Evolutionary conservation across 1,139 yeast genomes (phyloP).

Genomic region (Nematodospora anomalae): DNA sequence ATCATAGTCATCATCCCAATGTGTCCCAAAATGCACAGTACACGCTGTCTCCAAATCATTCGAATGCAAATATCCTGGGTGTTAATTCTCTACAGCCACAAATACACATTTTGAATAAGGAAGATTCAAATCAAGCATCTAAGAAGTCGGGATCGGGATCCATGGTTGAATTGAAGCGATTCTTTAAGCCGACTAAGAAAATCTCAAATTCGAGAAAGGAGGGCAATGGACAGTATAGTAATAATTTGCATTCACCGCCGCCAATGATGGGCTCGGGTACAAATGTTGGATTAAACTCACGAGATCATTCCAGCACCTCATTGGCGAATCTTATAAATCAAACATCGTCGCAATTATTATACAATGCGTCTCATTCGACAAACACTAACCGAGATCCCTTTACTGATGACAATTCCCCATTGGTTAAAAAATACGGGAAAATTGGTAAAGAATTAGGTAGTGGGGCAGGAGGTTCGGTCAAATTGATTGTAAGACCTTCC

Average conservation of each 20-base stretch:
- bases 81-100: conserved; percentile 18
- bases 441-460: conserved; percentile 89
- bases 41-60: conserved; percentile 13
- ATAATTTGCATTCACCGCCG: conserved; percentile 35
- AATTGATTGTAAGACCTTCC: conserved; percentile 75
- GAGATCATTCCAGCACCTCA: conserved; percentile 42
- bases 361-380: conserved; percentile 35
- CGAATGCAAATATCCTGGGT: conserved; percentile 1
- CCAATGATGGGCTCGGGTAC: conserved; percentile 15
- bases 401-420: conserved; percentile 58
- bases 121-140: conserved; percentile 32
- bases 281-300: conserved; percentile 20
- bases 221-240: conserved; percentile 23
- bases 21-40: conserved; percentile 7
- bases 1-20: conserved; percentile 15
- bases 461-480: conserved; percentile 98
- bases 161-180: conserved; percentile 43
- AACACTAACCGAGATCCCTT: conserved; percentile 38
- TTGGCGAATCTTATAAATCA: conserved; percentile 47
- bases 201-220: conserved; percentile 19
- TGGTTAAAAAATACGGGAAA: conserved; percentile 83
- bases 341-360: conserved; percentile 44
- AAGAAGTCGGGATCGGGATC: conserved; percentile 32
- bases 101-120: conserved; percentile 19
- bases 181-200: conserved; percentile 43